Base-by-base conservation (phyloP, 257 asterid species). In the Echium plantagineum region DNA sequence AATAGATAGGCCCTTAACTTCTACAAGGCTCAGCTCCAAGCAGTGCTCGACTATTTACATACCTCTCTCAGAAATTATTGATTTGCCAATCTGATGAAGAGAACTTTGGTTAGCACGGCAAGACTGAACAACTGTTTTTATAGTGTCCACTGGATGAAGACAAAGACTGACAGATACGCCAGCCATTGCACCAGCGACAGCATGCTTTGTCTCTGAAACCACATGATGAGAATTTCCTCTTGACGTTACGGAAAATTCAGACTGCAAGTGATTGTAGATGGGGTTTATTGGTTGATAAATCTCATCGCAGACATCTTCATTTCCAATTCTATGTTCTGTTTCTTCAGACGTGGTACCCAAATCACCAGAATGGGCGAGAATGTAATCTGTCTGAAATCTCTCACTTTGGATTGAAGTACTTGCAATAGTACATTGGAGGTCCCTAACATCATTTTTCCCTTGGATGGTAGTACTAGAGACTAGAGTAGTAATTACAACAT, bases 181-280 rank as follows among this genome's bases (percentile, higher is more conserved):
- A 10, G 98, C 94, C 94, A 88, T 85, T 26, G 97, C 97, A 61
- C 98, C 97, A 7, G 98, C 97, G 79, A 85, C 77, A 60, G 98
- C 98, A 76, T 91, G 98, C 65, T 84, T 88, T 64, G 75, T 93
- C 72, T 75, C 81, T 69, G 94, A 96, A 67, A 79, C 66, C 47
- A 72, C 54, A 71, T 64, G 63, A 13, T 47, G 72, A 55, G 78
- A 74, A 30, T 75, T 83, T 67, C 67, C 74, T 75, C 72, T 73
- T 20, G 62, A 64, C 21, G 69, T 60, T 63, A 70, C 28, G 63
- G 74, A 62, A 63, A 55, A 52, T 32, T 81, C 74, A 20, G 63
- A 31, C 64, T 68, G 72, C 53, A 78, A 71, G 26, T 65, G 64
- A 48, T 73, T 71, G 58, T 52, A 71, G 31, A 46, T 10, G 35